These are phyloP conservation scores for Rhizophora apiculata DNA, from an alignment of 345 rosid species.

Conservation along the genomic window DNA sequence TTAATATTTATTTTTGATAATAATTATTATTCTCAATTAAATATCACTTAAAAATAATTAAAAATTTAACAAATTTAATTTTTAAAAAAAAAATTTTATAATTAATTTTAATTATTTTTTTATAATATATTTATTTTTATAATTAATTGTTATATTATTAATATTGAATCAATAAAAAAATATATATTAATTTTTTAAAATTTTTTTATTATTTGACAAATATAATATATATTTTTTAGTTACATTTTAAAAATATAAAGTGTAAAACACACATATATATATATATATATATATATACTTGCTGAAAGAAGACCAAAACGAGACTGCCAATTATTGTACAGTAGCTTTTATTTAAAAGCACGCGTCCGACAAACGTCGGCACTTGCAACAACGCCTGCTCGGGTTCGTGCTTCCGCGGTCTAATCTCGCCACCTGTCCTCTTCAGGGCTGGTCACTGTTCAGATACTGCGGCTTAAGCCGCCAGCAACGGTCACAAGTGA, in stretches of 20 bases:
- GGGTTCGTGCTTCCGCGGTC: conserved; percentile 21
- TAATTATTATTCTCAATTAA: background rate
- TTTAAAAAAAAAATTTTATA: too few relatives aligned
- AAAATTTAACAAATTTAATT: too few relatives aligned
- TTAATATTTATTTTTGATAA: too few relatives aligned
- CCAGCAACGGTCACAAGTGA: background rate
- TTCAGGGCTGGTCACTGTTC: conserved; percentile 11
- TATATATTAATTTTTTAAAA: too few relatives aligned
- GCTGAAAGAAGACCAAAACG: background rate
- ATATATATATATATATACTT: background rate
- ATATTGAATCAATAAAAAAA: too few relatives aligned
- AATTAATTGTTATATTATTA: too few relatives aligned
- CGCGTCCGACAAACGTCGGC: conserved; percentile 31
- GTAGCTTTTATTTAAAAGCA: conserved; percentile 14
- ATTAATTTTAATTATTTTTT: too few relatives aligned
- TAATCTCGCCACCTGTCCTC: conserved; percentile 22
- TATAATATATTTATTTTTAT: too few relatives aligned
- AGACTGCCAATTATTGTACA: conserved; percentile 9
- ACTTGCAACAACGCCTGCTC: background rate
- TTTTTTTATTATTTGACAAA: too few relatives aligned
- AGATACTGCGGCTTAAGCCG: conserved; percentile 10
- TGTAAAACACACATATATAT: too few relatives aligned
- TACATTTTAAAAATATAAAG: too few relatives aligned
- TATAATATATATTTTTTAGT: too few relatives aligned
- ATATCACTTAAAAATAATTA: background rate